Percentiles rank a stretch among this genome's conserved stretches.
Conservation (phyloP, 1,284 basidiomycete genomes). For the Salmacisia buchloeana region DNA sequence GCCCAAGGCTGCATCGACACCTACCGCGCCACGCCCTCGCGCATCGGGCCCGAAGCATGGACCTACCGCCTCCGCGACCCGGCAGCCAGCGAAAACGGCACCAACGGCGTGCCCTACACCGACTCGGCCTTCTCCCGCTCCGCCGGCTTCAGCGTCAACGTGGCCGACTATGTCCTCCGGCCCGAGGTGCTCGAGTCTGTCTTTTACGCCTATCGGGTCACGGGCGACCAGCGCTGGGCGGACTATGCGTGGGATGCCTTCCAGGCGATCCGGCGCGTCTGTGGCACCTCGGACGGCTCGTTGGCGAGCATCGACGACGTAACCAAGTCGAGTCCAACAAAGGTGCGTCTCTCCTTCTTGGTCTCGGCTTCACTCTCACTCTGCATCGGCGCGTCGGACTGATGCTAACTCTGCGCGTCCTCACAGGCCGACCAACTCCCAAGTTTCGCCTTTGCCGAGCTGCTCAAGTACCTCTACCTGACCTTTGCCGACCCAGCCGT, state of each 20-base stretch:
- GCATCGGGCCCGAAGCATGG: slow-evolving; percentile 39
- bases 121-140: slow-evolving; percentile 23
- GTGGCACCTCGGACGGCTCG: slow-evolving; percentile 16
- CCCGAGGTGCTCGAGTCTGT: slow-evolving; percentile 43
- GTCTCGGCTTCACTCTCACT: neutral
- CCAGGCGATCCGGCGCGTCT: neutral
- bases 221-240: slow-evolving; percentile 26
- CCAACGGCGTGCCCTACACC: slow-evolving; percentile 16
- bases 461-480: slow-evolving; percentile 43
- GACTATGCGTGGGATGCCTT: slow-evolving; percentile 15
- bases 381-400: too few relatives aligned
- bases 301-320: slow-evolving; percentile 27
- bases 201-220: slow-evolving; percentile 35
- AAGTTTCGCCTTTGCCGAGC: slow-evolving; percentile 37
- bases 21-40: slow-evolving; percentile 28
- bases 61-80: slow-evolving; percentile 22
- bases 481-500: slow-evolving; percentile 33
- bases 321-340: slow-evolving; percentile 12
- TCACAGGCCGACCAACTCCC: slow-evolving; percentile 31
- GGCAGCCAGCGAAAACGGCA: too few relatives aligned
- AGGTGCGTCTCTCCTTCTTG: neutral
- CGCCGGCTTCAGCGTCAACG: slow-evolving; percentile 32
- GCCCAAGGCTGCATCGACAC: slow-evolving; percentile 29
- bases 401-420: too few relatives aligned
- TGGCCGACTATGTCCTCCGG: slow-evolving; percentile 30